Evolutionary conservation across 345 rosid species (phyloP), one percentile per base, ranked within the genome.

Genomic region (Gossypium sturtianum): DNA sequence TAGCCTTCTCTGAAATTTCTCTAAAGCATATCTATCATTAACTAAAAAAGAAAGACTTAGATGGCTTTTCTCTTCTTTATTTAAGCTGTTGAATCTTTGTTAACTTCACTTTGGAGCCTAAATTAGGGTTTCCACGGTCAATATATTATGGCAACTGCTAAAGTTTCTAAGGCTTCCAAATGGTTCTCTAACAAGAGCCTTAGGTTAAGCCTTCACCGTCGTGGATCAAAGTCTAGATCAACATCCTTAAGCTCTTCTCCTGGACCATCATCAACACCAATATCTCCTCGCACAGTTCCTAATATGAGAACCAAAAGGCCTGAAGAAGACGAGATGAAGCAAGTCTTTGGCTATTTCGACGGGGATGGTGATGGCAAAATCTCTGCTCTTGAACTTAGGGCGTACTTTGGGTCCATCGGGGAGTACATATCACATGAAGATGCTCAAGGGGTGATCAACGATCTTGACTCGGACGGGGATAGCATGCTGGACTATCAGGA

Each of bases 321-420:
- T 22, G 51, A 47, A 47, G 13, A 2, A 2, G 77, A 80, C 3
- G 94, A 89, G 74, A 77, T 92, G 4, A 82, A 64, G 52, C 76
- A 83, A 53, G 98, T 94, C 1, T 94, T 94, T 72, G 78, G 82
- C 48, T 80, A 78, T 60, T 94, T 92, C 19, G 98, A 94, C 60
- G 53, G 80, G 0, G 86, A 94, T 48, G 87, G 91, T 0, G 98
- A 92, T 47, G 97, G 94, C 0, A 89, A 87, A 80, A 89, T 94
- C 73, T 87, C 97, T 7, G 89, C 93, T 44, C 70, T 78, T 1
- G 99, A 94, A 72, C 89, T 94, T 7, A 83, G 90, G 75, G 71
- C 85, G 1, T 91, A 83, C 77, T 92, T 94, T 27, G 89, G 83
- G 2, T 91, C 98, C 9, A 76, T 91, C 17, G 99, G 98, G 25